Evolutionary conservation across 192 early-diverging fungal species (phyloP).

Genomic region (Coemansia sp.): DNA sequence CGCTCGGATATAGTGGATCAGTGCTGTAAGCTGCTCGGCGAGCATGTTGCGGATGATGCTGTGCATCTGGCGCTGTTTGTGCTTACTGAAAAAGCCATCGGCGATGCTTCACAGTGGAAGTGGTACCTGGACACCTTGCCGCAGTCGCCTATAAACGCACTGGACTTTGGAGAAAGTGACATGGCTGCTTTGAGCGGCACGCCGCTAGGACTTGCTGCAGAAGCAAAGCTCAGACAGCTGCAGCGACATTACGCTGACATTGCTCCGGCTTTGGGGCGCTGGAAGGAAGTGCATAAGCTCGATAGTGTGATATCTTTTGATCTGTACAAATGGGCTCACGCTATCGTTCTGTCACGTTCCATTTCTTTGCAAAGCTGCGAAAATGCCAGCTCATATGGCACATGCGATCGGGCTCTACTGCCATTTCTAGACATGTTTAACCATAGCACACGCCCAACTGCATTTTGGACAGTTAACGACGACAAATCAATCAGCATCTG

Average conservation of each 20-base stretch:
- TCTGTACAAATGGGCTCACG: slow-evolving; percentile 28
- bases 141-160: slow-evolving; percentile 7
- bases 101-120: slow-evolving; percentile 14
- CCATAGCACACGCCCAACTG: slow-evolving; percentile 22
- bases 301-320: slow-evolving; percentile 8
- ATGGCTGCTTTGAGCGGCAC: slow-evolving; percentile 15
- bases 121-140: slow-evolving; percentile 34
- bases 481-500: slow-evolving; percentile 18
- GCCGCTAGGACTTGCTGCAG: slow-evolving; percentile 17
- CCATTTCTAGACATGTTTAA: slow-evolving; percentile 38
- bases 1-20: slow-evolving; percentile 15
- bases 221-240: slow-evolving; percentile 28
- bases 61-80: slow-evolving; percentile 27
- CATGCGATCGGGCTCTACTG: slow-evolving; percentile 25
- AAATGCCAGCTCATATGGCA: neutral
- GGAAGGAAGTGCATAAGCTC: neutral
- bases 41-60: neutral
- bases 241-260: slow-evolving; percentile 12
- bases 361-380: slow-evolving; percentile 32
- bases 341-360: slow-evolving; percentile 28
- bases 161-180: slow-evolving; percentile 11
- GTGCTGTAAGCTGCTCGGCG: slow-evolving; percentile 9
- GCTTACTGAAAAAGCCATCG: slow-evolving; percentile 20
- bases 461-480: slow-evolving; percentile 12
- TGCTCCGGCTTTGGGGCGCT: slow-evolving; percentile 5